Percentiles rank a stretch among this genome's conserved stretches.
phyloP scores from a whole-genome alignment of 768 basidiomycete genomes.

The Boletellus ananas region DNA sequence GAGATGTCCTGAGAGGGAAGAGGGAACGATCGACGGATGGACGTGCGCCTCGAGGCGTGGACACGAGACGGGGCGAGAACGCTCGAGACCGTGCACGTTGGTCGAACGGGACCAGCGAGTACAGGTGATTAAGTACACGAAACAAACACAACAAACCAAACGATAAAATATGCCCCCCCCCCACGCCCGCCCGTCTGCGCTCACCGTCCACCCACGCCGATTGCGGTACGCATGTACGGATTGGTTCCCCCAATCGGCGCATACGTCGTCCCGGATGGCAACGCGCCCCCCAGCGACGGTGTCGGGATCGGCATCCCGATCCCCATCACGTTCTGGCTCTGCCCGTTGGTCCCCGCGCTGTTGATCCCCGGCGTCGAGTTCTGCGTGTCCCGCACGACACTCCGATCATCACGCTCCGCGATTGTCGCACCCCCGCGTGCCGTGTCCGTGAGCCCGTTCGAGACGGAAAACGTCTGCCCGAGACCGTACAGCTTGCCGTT shows the following conservation, averaged over 20 bases:
- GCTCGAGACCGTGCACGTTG: background rate
- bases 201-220: slow-evolving; percentile 52
- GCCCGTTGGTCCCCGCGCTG: slow-evolving; percentile 4
- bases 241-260: slow-evolving; percentile 57
- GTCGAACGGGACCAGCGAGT: slow-evolving; percentile 1
- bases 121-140: slow-evolving; percentile 35
- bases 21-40: background rate
- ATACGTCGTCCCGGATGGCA: slow-evolving; percentile 53
- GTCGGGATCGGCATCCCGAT: slow-evolving; percentile 41
- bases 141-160: slow-evolving; percentile 19
- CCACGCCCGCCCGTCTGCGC: background rate
- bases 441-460: slow-evolving; percentile 64
- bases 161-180: slow-evolving; percentile 17
- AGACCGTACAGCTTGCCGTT: slow-evolving; percentile 83
- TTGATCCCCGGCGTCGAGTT: slow-evolving; percentile 49
- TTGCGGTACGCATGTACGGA: slow-evolving; percentile 61
- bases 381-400: slow-evolving; percentile 44
- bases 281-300: slow-evolving; percentile 34
- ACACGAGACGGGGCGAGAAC: too few species aligned
- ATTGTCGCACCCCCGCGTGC: slow-evolving; percentile 74
- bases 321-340: slow-evolving; percentile 43
- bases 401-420: slow-evolving; percentile 41
- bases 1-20: too few species aligned
- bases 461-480: slow-evolving; percentile 68
- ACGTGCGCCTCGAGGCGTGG: background rate